Conservation (phyloP, 169 alveolate species). For the Babesia divergens region DNA sequence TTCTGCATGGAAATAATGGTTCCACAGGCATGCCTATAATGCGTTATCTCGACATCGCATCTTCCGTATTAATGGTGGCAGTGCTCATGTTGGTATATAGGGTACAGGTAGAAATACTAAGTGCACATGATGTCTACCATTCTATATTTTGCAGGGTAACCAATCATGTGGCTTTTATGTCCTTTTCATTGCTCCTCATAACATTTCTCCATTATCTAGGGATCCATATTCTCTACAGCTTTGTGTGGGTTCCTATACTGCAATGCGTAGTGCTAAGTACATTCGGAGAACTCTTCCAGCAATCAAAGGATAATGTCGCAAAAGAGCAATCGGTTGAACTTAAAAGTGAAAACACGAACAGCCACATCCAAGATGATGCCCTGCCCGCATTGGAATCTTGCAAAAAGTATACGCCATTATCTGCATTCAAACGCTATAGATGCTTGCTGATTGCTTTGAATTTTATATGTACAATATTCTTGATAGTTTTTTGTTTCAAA, state of each 20-base stretch:
- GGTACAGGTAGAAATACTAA: constrained; percentile 12
- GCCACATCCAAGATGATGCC: background rate
- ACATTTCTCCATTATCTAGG: constrained; percentile 21
- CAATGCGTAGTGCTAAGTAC: constrained; percentile 23
- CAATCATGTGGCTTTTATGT: background rate
- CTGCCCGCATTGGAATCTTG: background rate
- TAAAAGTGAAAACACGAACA: background rate
- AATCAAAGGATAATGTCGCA: background rate
- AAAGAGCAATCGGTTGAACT: background rate
- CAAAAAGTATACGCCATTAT: background rate
- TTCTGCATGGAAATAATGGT: background rate
- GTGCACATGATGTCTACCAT: constrained; percentile 12
- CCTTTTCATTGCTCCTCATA: constrained; percentile 7
- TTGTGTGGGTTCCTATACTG: constrained; percentile 50
- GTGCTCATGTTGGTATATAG: constrained; percentile 1
- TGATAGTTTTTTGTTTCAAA: constrained; percentile 4
- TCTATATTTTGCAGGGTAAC: background rate
- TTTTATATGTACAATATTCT: background rate
- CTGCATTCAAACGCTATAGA: background rate
- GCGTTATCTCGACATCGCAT: background rate
- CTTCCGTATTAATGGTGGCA: background rate
- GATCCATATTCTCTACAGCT: constrained; percentile 20
- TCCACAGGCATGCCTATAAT: background rate
- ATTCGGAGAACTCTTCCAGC: background rate
- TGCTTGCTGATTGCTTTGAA: background rate